Evolutionary conservation across 257 asterid species (phyloP), one percentile per base, ranked within the genome.

Genomic region (Petunia axillaris): DNA sequence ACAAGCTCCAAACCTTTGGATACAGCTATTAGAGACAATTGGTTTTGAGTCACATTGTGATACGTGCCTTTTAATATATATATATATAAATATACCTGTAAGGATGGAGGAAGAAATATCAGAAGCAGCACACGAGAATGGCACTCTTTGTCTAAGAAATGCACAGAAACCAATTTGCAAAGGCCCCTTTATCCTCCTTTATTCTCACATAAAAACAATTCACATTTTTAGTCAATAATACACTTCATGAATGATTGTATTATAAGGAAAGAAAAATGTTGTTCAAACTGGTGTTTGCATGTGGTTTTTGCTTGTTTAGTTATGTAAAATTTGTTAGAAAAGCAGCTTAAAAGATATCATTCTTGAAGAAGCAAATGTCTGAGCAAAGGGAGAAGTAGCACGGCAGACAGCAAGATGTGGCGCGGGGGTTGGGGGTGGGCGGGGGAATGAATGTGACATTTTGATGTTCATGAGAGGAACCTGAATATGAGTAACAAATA

Each of bases 151-250:
- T 73, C 50, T 44, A 35, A 73, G 77, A 50, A 50, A 35, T 39
- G 44, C 77, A 35, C 44, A 16, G 2, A 50, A 73, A 50, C 46
- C 62, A 73, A 35, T 36, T 50, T 6, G 36, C 62, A 50, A 70
- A 73, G 77, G 60, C 35, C 77, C 62, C 44, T 71, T 71, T 71
- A 46, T 71, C 58, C 60, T 48, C 77, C 77, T 50, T 71, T 71
- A 70, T 73, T 11, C 62, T 5, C 77, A 35, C 77, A 73, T 48
- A 73, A 48, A 48, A 73, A 50, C 77, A 73, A 43, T 35, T 11
- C 46, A 35, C 77, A 73, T 50, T 50, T 73, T 35, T 5, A 35
- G 62, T 73, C 10, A 73, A 73, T 60, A 73, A 73, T 11, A 73
- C 77, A 40, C 77, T 71, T 71, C 77, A 11, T 71, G 6, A 44